These are phyloP conservation scores for Dactylonectria macrodidyma DNA, from an alignment of 2,329 filamentous ascomycete species.

Conservation along the genomic window DNA sequence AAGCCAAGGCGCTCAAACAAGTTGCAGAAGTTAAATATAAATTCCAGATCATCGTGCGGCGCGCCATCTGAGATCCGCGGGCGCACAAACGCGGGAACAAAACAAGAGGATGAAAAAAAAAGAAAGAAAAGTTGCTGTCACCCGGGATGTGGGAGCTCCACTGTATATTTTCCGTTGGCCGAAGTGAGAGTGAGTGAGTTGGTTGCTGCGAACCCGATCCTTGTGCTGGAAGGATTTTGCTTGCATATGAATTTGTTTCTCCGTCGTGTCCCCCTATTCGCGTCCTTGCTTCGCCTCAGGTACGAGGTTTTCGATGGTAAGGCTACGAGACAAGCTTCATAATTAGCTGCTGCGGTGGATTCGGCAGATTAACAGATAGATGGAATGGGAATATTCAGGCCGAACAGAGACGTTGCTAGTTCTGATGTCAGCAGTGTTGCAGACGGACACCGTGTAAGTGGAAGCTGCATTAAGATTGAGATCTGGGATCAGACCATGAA, in stretches of 20 bases:
- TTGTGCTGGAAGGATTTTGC: constrained; percentile 3
- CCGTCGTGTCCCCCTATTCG: background rate
- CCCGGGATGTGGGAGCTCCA: background rate
- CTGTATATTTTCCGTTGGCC: background rate
- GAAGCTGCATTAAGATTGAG: background rate
- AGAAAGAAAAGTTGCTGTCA: background rate
- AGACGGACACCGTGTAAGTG: background rate
- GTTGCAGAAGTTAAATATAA: background rate
- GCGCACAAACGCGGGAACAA: background rate
- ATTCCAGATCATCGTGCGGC: background rate
- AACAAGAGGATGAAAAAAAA: constrained; percentile 1
- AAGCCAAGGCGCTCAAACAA: background rate
- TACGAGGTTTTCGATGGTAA: background rate
- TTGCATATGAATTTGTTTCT: background rate
- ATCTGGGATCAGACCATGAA: background rate
- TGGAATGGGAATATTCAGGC: background rate
- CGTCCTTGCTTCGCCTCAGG: background rate
- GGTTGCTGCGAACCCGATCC: background rate
- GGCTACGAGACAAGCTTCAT: background rate
- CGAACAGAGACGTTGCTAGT: background rate
- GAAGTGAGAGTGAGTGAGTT: background rate
- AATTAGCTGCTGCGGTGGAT: background rate
- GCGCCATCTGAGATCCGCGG: background rate
- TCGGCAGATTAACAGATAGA: background rate
- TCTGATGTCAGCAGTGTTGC: background rate